Conservation (phyloP, 805 yeast species). For the Barnettozyma siamensis region DNA sequence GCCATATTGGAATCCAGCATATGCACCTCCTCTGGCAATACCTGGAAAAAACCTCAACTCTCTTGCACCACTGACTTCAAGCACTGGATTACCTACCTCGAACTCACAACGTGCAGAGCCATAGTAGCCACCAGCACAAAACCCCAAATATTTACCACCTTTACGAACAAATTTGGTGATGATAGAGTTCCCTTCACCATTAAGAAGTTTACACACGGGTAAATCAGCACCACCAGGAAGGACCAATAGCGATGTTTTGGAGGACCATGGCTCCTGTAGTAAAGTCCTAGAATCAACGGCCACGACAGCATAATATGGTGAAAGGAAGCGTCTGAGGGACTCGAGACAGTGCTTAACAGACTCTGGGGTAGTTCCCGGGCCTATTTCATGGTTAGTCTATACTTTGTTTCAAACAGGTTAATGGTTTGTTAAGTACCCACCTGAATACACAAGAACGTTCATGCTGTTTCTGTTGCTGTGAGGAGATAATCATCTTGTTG, state of each 20-base stretch:
- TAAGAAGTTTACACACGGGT: constrained; percentile 70
- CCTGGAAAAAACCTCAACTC: constrained; percentile 85
- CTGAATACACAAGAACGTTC: constrained; percentile 73
- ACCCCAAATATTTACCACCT: constrained; percentile 83
- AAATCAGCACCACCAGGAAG: constrained; percentile 97
- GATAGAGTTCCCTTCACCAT: constrained; percentile 58
- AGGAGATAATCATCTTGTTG: not conserved
- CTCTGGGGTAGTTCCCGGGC: constrained; percentile 83
- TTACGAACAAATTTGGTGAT: constrained; percentile 59
- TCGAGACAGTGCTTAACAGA: constrained; percentile 81
- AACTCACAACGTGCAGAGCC: constrained; percentile 74
- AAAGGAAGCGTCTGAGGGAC: constrained; percentile 63
- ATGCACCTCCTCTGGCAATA: constrained; percentile 73
- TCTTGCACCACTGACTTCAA: constrained; percentile 84
- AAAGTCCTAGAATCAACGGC: constrained; percentile 60
- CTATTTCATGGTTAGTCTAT: constrained; percentile 21
- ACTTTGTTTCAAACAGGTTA: too few relatives aligned
- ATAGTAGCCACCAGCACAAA: constrained; percentile 95
- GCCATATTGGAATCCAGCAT: constrained; percentile 72
- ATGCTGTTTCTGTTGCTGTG: constrained; percentile 27
- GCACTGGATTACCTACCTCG: constrained; percentile 59
- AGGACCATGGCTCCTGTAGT: constrained; percentile 80
- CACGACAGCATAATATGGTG: constrained; percentile 85
- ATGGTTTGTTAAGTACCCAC: constrained; percentile 20
- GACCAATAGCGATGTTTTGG: constrained; percentile 72